Evolutionary conservation across 176 grass and related monocot species (phyloP), one percentile per base, ranked within the genome.

Genomic region (Juncus inflexus): DNA sequence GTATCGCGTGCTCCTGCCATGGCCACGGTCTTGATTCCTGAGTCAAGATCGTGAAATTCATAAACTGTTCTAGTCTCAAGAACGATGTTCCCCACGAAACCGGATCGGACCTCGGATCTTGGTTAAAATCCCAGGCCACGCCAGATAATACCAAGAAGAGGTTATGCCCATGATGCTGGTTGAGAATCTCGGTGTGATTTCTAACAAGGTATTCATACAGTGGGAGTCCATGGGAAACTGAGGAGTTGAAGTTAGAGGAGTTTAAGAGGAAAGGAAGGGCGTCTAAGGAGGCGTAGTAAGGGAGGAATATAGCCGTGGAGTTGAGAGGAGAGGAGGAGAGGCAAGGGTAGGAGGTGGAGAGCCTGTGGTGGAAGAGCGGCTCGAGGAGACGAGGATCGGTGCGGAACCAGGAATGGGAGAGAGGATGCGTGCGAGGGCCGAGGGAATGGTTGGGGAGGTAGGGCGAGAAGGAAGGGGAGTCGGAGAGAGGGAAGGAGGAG

Each of bases 1-100:
- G 88, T 68, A 91, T 58, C 0, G 92, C 87, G 74, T 89, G 92
- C 80, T 97, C 87, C 78, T 97, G 92, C 85, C 88, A 89, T 4
- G 87, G 85, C 87, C 82, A 89, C 0, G 66, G 54, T 28, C 88
- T 82, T 6, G 83, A 79, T 64, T 97, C 88, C 1, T 83, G 15
- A 2, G 80, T 64, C n/a, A 91, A 70, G 51, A 87, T 72, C 9
- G 85, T 89, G 75, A 91, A 57, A 76, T 97, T 91, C 53, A 76
- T 74, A 51, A 91, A 73, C 70, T 79, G 82, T 35, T 77, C 66
- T 10, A 84, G 88, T 35, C 60, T 74, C 9, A 91, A 60, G 50
- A 97, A 80, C 50, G 83, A 97, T 15, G 82, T 84, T 43, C 79
- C 92, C 87, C 82, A 89, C 36, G 84, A 57, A 37, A 65, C 67